Percentiles rank a stretch among this genome's conserved stretches.
These are phyloP conservation scores for Galerina marginata DNA, from an alignment of 768 basidiomycete species.

Conservation along the genomic window DNA sequence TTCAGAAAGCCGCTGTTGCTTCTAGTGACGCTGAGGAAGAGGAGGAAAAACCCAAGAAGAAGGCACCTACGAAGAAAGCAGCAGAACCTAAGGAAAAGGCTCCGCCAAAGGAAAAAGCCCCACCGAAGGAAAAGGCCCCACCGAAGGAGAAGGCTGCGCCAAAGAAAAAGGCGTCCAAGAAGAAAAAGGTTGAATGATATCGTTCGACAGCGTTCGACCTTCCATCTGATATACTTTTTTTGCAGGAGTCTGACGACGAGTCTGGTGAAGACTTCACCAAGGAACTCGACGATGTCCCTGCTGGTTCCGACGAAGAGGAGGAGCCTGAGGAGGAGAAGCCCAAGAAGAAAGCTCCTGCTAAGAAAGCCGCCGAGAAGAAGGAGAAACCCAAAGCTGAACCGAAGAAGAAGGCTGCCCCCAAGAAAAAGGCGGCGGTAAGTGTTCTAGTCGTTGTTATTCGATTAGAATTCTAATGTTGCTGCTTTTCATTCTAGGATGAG, in stretches of 20 bases:
- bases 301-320: constrained; percentile 32
- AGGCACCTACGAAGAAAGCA: constrained; percentile 32
- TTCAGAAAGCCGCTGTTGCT: constrained; percentile 22
- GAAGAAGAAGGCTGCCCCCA: constrained; percentile 43
- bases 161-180: constrained; percentile 48
- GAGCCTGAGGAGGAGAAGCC: constrained; percentile 47
- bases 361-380: constrained; percentile 39
- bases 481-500: constrained; percentile 30
- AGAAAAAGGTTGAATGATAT: constrained; percentile 29
- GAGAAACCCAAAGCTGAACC: constrained; percentile 39
- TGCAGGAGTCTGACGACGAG: constrained; percentile 16
- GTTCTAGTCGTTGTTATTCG: background rate
- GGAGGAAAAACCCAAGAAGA: constrained; percentile 46
- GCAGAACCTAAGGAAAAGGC: constrained; percentile 44
- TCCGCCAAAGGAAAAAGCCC: background rate
- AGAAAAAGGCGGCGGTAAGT: constrained; percentile 14
- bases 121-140: background rate
- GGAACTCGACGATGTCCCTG: constrained; percentile 42
- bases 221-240: background rate
- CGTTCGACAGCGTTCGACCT: background rate
- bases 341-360: constrained; percentile 51
- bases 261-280: constrained; percentile 52
- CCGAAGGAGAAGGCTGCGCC: constrained; percentile 37
- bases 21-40: constrained; percentile 20
- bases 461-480: background rate